phyloP scores from a whole-genome alignment of 2,329 filamentous ascomycete species.

The Beauveria sp. region DNA sequence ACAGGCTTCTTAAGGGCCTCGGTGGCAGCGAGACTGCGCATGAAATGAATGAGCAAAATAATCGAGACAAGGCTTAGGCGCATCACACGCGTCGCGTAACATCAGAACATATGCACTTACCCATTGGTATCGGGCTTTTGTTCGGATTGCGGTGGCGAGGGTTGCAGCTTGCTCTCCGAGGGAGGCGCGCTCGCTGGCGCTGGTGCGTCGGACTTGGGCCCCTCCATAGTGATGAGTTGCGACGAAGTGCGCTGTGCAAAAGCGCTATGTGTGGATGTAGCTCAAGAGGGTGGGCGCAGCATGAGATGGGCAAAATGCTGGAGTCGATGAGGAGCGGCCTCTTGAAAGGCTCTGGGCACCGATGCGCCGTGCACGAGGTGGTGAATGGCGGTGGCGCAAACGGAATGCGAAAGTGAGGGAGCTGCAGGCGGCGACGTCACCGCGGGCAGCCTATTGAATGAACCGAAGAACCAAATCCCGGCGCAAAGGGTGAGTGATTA shows the following conservation, averaged over 20 bases:
- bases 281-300: conserved; percentile 26
- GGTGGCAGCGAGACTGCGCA: neutral
- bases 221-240: conserved; percentile 47
- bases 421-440: neutral
- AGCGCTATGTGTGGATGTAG: conserved; percentile 21
- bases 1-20: neutral
- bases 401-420: conserved; percentile 3
- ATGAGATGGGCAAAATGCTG: conserved; percentile 23
- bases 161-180: conserved; percentile 33
- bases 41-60: neutral
- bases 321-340: neutral
- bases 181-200: conserved; percentile 26
- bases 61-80: neutral
- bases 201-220: conserved; percentile 35
- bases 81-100: neutral
- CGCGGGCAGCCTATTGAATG: neutral
- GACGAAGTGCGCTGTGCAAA: conserved; percentile 30
- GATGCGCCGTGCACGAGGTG: neutral
- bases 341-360: neutral
- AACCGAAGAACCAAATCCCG: conserved; percentile 1
- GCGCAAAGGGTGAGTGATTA: neutral
- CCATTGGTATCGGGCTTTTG: conserved; percentile 19
- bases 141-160: conserved; percentile 14
- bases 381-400: conserved; percentile 4
- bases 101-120: conserved; percentile 5